Percentiles rank a stretch among this genome's conserved stretches.
These are phyloP conservation scores for Violaceomyces palustris DNA, from an alignment of 1,284 basidiomycete species.

Conservation along the genomic window DNA sequence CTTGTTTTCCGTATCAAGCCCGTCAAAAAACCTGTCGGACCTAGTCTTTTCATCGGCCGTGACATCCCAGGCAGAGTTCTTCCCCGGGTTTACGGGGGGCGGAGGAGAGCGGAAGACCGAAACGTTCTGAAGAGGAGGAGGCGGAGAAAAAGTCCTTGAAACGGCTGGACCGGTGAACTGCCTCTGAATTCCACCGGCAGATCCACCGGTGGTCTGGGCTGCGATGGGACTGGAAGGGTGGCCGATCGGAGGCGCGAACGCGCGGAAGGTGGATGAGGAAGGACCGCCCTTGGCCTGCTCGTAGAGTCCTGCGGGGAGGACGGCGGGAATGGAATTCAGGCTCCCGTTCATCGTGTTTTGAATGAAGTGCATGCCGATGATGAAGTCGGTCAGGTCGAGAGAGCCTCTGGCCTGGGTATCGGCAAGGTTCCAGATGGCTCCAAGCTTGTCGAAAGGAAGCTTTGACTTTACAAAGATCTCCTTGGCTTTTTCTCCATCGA, in stretches of 20 bases:
- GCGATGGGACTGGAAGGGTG: conserved; percentile 14
- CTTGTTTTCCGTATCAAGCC: conserved; percentile 68
- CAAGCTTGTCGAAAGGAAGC: conserved; percentile 79
- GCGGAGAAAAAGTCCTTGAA: not conserved
- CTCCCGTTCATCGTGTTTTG: conserved; percentile 78
- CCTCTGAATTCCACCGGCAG: conserved; percentile 16
- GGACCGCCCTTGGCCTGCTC: conserved; percentile 66
- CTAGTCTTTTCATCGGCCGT: conserved; percentile 73
- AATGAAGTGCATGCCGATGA: conserved; percentile 87
- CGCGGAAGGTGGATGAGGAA: too few species aligned
- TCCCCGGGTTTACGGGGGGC: conserved; percentile 12
- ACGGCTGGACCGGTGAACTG: conserved; percentile 26
- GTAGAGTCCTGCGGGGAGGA: conserved; percentile 82
- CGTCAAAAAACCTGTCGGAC: conserved; percentile 77
- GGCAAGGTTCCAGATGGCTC: conserved; percentile 91
- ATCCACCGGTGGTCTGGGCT: conserved; percentile 37
- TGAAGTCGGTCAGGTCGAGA: conserved; percentile 87
- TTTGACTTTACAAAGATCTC: conserved; percentile 91
- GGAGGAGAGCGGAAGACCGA: conserved; percentile 59
- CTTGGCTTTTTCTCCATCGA: conserved; percentile 76
- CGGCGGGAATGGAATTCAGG: conserved; percentile 68
- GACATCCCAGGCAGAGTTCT: conserved; percentile 68
- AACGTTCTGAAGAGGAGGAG: conserved; percentile 58
- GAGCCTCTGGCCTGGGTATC: conserved; percentile 88
- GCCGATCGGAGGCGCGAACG: conserved; percentile 15